These are phyloP conservation scores for Stromatinia cepivora DNA, from an alignment of 2,329 filamentous ascomycete species.

Conservation along the genomic window DNA sequence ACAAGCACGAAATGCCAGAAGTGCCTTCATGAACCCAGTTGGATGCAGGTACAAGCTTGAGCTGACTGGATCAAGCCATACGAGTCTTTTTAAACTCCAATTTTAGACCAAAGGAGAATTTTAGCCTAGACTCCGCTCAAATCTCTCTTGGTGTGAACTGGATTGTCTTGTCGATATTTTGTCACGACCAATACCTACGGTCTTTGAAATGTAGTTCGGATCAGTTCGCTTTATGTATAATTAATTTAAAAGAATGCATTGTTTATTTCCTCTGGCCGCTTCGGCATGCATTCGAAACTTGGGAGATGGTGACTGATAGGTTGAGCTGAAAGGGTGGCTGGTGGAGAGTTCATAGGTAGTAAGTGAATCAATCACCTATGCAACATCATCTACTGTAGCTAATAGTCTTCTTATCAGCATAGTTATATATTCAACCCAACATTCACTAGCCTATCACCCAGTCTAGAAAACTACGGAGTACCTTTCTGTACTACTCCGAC, in stretches of 20 bases:
- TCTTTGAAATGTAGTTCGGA: background rate
- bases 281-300: background rate
- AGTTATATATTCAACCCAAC: too few relatives aligned
- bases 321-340: background rate
- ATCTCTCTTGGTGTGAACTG: constrained; percentile 32
- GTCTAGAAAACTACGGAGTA: too few relatives aligned
- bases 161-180: background rate
- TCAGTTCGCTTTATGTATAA: background rate
- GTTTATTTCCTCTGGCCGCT: background rate
- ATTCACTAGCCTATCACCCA: too few relatives aligned
- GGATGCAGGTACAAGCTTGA: constrained; percentile 89
- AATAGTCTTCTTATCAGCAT: background rate
- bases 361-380: background rate
- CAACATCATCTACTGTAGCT: background rate
- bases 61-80: constrained; percentile 71
- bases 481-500: too few relatives aligned
- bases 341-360: background rate
- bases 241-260: background rate
- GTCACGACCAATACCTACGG: too few relatives aligned
- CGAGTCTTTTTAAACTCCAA: constrained; percentile 48
- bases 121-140: constrained; percentile 55
- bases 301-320: background rate
- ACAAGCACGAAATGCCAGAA: constrained; percentile 84
- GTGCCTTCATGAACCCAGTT: constrained; percentile 53
- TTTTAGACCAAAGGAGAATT: constrained; percentile 43